Base-by-base conservation (phyloP, 2,329 filamentous ascomycete genomes). In the Fusarium annulatum region DNA sequence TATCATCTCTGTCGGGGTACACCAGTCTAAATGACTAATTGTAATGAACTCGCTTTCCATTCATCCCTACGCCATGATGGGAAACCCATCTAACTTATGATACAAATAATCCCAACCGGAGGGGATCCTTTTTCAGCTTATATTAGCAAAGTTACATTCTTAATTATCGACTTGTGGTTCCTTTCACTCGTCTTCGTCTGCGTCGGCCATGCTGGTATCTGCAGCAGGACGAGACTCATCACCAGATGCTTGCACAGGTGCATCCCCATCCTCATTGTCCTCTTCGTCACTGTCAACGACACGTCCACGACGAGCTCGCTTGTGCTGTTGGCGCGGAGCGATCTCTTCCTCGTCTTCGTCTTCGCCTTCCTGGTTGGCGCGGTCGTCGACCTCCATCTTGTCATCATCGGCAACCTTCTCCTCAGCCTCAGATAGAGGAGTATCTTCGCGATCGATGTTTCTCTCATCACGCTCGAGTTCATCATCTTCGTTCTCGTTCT, bases 221-320 rank as follows among this genome's bases (percentile, higher is more conserved):
- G 79, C 81, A 34, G 77, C 76, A 1, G 75, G 77, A 2, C 73
- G 73, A 14, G 79, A 69, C 23, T 79, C 77, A n/a, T 64, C 76
- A 34, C 41, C 73, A 30, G 76, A 76, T 12, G 70, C 61, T 52
- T 48, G 69, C 14, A 64, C 49, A 19, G 62, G 74, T 26, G 64
- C 67, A 15, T 67, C 77, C 5, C 59, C 71, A 7, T 71, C 75
- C 15, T 75, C 79, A 38, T 80, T 82, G 26, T 84, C 85, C 8
- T 88, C 87, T 55, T 89, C 88, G 55, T 89, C 88, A 57, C 86
- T 88, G 60, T 89, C 87, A 43, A 89, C 79, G 34, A 89, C 86
- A 41, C 87, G 83, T 26, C 86, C 87, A 48, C 88, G 83, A 41
- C 88, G 83, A 23, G 84, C 80, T 61, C 87, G 84, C 80, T 86